phyloP scores from a whole-genome alignment of 495 filamentous ascomycete genomes.

The Penicillium bovifimosum region DNA sequence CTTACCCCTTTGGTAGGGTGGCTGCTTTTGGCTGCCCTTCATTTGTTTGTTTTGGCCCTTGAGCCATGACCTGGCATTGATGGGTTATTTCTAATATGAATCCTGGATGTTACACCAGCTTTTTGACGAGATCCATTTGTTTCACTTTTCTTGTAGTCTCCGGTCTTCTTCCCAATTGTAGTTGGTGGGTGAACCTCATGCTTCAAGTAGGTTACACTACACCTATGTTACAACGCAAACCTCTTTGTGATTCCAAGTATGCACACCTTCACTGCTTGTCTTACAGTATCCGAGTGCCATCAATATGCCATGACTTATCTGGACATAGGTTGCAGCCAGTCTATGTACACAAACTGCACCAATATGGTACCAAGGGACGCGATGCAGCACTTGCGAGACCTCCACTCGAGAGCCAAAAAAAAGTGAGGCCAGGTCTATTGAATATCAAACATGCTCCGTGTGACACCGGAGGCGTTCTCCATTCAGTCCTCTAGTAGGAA shows the following conservation, averaged over 20 bases:
- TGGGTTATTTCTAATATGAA: not conserved
- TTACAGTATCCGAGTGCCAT: not conserved
- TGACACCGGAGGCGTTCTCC: not conserved
- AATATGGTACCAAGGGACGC: not conserved
- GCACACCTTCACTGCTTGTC: not conserved
- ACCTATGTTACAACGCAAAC: not conserved
- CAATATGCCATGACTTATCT: not conserved
- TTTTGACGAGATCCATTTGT: not conserved
- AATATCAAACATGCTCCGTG: not conserved
- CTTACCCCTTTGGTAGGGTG: not conserved
- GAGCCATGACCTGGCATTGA: not conserved
- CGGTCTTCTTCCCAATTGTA: not conserved
- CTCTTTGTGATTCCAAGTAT: not conserved
- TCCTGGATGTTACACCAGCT: not conserved
- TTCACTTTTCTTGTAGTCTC: not conserved
- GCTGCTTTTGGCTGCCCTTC: conserved; percentile 3
- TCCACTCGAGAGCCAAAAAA: not conserved
- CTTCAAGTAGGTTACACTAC: not conserved
- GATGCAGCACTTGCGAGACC: not conserved
- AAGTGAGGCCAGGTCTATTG: not conserved
- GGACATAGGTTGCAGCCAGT: no score
- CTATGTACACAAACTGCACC: not conserved
- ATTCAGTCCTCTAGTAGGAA: conserved; percentile 58
- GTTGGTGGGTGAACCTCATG: not conserved
- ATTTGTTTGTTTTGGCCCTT: not conserved